Conservation (phyloP, 169 alveolate genomes). For the Plasmodium relictum region DNA sequence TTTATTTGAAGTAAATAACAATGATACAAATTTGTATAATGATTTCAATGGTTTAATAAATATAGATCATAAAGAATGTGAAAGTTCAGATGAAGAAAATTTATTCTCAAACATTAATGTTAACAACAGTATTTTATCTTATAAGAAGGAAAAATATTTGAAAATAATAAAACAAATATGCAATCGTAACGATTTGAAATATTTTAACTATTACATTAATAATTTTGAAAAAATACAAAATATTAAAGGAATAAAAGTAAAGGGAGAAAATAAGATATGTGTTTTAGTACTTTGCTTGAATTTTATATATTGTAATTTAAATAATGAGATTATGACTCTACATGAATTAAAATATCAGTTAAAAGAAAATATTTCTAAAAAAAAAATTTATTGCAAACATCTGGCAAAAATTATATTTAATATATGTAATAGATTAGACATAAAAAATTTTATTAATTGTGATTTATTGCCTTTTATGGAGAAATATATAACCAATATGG, state of each 20-base stretch:
- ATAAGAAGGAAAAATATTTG: slow-evolving; percentile 30
- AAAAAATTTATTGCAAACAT: slow-evolving; percentile 57
- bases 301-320: slow-evolving; percentile 69
- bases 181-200: slow-evolving; percentile 45
- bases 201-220: slow-evolving; percentile 44
- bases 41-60: slow-evolving; percentile 2
- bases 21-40: background rate
- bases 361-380: slow-evolving; percentile 47
- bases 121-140: slow-evolving; percentile 5
- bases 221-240: slow-evolving; percentile 74
- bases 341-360: slow-evolving; percentile 63
- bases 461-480: slow-evolving; percentile 62
- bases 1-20: background rate
- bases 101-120: slow-evolving; percentile 15
- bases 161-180: slow-evolving; percentile 61
- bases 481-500: slow-evolving; percentile 45
- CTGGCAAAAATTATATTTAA: slow-evolving; percentile 60
- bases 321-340: slow-evolving; percentile 67
- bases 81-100: slow-evolving; percentile 8
- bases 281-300: slow-evolving; percentile 57
- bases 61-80: background rate
- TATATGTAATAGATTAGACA: slow-evolving; percentile 39
- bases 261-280: slow-evolving; percentile 75
- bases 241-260: slow-evolving; percentile 41
- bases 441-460: slow-evolving; percentile 42